Evolutionary conservation across 2,329 filamentous ascomycete genomes (phyloP), one percentile per base, ranked within the genome.

Genomic region (Diplodia intermedia): DNA sequence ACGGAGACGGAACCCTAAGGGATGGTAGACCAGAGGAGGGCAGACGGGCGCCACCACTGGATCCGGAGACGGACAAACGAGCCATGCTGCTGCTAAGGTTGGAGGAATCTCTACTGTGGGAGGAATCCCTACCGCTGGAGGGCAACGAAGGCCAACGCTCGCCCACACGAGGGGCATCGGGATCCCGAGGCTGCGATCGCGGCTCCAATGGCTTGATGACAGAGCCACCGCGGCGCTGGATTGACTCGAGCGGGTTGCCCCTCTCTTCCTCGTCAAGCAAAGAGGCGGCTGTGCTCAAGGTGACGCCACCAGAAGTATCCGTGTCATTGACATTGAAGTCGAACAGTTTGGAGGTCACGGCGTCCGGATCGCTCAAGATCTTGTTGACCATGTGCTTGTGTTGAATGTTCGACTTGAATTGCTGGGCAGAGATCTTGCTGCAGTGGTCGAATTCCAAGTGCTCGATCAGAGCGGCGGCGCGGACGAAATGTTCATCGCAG

Each of bases 371-470:
- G 33, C 74, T 68, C 57, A 78, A 73, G 40, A 80, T 71, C 69
- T 77, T 70, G 1, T 77, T 80, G 65, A 84, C 75, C 50, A 87
- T 77, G 38, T 80, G 74, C 71, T 85, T 87, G 73, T 86, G 83
- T 18, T 82, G 79, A 26, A 86, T 79, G 56, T 84, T 79, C n/a
- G 79, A 78, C 18, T 80, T 74, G 69, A 88, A 86, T 14, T 83
- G 76, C 0, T 74, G 69, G 0, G 77, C 71, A 2, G 70, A 72
- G 69, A 88, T 84, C 2, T 74, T 75, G 0, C 70, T 57, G 72
- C 87, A 89, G 43, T 83, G 74, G 23, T 82, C 82, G 11, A 80
- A 78, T 71, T 89, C 86, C 23, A 89, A 80, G 71, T 89, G 87
- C 18, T 77, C 76, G 68, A 88, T 82, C 49, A 88, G 75, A 5